Percentiles rank a stretch among this genome's conserved stretches.
Conservation (phyloP, 2,329 filamentous ascomycete species). For the Phaeosphaeriaceae sp. region DNA sequence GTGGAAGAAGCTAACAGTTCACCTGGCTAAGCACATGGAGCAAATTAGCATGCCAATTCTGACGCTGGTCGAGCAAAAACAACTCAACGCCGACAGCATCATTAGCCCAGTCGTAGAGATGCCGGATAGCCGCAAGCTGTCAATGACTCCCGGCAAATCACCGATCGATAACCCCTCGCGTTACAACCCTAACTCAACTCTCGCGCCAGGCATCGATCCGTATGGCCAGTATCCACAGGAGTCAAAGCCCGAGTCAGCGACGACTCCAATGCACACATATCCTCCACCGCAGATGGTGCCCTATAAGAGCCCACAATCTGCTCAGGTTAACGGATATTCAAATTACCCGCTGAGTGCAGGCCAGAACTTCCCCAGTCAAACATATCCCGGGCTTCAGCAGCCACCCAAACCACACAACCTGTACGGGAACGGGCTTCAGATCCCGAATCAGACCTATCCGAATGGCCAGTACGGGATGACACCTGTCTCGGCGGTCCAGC, state of each 20-base stretch:
- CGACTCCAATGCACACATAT: conserved; percentile 48
- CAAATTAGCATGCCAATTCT: conserved; percentile 85
- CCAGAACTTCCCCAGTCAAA: conserved; percentile 34
- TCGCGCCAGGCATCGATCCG: conserved; percentile 43
- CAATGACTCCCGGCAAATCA: conserved; percentile 34
- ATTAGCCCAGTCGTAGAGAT: conserved; percentile 49
- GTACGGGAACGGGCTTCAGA: conserved; percentile 41
- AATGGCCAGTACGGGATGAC: conserved; percentile 39
- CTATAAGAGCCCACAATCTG: conserved; percentile 25
- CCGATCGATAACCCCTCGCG: conserved; percentile 41
- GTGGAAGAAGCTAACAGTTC: conserved; percentile 95
- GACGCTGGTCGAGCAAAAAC: conserved; percentile 49
- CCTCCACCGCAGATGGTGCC: conserved; percentile 46
- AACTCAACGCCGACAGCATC: conserved; percentile 46
- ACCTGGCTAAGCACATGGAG: conserved; percentile 94
- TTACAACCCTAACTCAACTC: conserved; percentile 38
- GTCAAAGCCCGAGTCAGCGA: conserved; percentile 22
- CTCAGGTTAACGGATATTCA: conserved; percentile 28
- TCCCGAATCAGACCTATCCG: conserved; percentile 35
- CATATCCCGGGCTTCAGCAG: conserved; percentile 45
- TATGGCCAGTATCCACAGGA: conserved; percentile 37
- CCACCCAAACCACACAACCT: conserved; percentile 35
- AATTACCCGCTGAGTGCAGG: conserved; percentile 27
- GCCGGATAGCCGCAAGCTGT: conserved; percentile 44
- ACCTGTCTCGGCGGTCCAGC: conserved; percentile 38